Percentiles rank a stretch among this genome's conserved stretches.
phyloP scores from a whole-genome alignment of 1,284 basidiomycete species.

The Sphaerobolus stellatus region DNA sequence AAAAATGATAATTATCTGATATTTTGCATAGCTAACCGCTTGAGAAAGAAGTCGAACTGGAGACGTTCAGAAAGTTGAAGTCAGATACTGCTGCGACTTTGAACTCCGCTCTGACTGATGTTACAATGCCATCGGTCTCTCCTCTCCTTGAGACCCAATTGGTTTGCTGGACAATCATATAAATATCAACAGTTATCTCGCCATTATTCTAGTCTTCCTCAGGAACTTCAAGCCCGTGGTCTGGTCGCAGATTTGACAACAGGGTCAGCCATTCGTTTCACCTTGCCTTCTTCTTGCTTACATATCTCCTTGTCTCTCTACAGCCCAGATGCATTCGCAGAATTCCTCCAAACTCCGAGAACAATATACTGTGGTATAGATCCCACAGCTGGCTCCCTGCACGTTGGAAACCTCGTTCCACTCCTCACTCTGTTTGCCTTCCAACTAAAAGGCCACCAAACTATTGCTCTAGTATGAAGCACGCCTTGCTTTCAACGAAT shows the following conservation, averaged over 20 bases:
- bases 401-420: conserved; percentile 93
- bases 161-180: not conserved
- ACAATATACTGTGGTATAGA: conserved; percentile 90
- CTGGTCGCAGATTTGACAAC: conserved; percentile 5
- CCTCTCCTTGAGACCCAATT: not conserved
- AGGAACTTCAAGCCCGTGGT: conserved; percentile 6
- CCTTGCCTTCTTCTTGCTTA: not conserved
- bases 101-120: conserved; percentile 7
- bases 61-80: too few relatives aligned
- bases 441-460: conserved; percentile 75
- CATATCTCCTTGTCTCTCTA: not conserved
- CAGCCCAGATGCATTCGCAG: not conserved
- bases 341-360: not conserved
- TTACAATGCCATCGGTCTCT: conserved; percentile 5
- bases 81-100: too few relatives aligned
- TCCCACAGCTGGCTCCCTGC: conserved; percentile 85
- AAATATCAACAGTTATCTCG: too few relatives aligned
- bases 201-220: not conserved
- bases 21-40: too few relatives aligned
- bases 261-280: not conserved
- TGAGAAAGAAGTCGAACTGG: too few relatives aligned
- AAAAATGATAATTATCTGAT: too few relatives aligned
- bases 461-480: conserved; percentile 70
- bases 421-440: conserved; percentile 88
- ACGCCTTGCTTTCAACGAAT: not conserved